Base-by-base conservation (phyloP, 306 rosid genomes). In the Vigna hirtella region DNA sequence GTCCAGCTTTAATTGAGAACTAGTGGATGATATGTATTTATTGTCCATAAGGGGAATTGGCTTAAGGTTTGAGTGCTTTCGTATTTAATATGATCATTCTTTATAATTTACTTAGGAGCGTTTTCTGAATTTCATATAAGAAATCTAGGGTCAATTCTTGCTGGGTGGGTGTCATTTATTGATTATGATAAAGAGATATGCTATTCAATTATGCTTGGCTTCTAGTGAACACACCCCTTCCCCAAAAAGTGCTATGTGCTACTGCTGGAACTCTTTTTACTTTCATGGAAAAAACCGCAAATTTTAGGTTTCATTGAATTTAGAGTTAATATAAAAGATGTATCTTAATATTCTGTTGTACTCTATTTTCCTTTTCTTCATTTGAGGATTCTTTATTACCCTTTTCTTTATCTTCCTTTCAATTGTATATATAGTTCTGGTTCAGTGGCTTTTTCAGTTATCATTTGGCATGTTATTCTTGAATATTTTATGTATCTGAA, bases 401-500 rank as follows among this genome's bases (percentile, higher is more conserved):
- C 42, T 45, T 38, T 42, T 24, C 6, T 38, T 57, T 26, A 2
- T 61, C 49, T 13, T 81, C 48, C 28, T 65, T 66, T 49, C 69
- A 11, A 28, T 43, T 55, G 42, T 53, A 0, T 51, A 9, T 76
- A 17, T 66, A 52, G 65, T 34, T 47, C 30, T 20, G 55, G 9
- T 68, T 17, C 38, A 36, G 63, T 57, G 22, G 62, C 51, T 56
- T 70, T 76, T 76, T 59, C 59, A 34, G 66, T 68, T 66, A 52
- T 66, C 58, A 47, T 72, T 70, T 74, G 58, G 56, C 30, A 28
- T 20, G 36, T 7, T 68, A 17, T 52, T 59, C 69, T 77, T 72
- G 50, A 71, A 72, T 45, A 50, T 70, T 43, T 66, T 17, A 42
- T 64, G 32, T 42, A 82, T 82, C 89, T 93, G 77, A 91, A 83